A percentile compares a stretch with the other conserved stretches of the same genome.
phyloP scores from a whole-genome alignment of 2,329 filamentous ascomycete species.

The Pyrenophora graminea region DNA sequence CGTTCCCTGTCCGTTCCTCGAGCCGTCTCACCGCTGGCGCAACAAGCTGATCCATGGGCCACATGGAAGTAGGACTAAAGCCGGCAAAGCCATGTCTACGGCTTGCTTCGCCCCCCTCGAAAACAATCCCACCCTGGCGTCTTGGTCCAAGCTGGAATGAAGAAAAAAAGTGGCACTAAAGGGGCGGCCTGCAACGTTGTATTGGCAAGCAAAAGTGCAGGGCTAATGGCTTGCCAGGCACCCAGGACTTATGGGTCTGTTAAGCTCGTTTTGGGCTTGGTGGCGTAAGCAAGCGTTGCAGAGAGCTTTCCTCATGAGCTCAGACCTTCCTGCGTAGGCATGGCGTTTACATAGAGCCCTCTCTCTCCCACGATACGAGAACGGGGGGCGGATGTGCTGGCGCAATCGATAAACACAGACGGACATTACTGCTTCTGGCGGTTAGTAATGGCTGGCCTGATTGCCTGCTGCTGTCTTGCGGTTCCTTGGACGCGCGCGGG shows the following conservation, averaged over 20 bases:
- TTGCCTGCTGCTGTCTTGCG: too few species aligned
- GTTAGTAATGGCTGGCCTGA: too few species aligned
- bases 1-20: background rate
- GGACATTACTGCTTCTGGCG: too few species aligned
- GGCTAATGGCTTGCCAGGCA: conserved; percentile 2
- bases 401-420: too few species aligned
- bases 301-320: conserved; percentile 4
- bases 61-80: conserved; percentile 18
- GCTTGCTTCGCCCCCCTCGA: too few species aligned
- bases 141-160: too few species aligned
- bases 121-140: too few species aligned
- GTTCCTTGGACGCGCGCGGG: too few species aligned
- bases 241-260: conserved; percentile 9
- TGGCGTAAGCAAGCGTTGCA: conserved; percentile 10
- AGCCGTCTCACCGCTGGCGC: conserved; percentile 9
- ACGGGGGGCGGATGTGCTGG: too few species aligned
- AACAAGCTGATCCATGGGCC: conserved; percentile 11
- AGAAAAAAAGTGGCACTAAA: conserved; percentile 6
- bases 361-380: too few species aligned
- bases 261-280: conserved; percentile 6
- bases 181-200: conserved; percentile 18
- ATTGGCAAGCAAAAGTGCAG: conserved; percentile 15
- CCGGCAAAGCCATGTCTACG: conserved; percentile 3
- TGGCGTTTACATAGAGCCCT: too few species aligned
- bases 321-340: background rate